Base-by-base conservation (phyloP, 2,329 filamentous ascomycete genomes). In the Monosporascus sp. region DNA sequence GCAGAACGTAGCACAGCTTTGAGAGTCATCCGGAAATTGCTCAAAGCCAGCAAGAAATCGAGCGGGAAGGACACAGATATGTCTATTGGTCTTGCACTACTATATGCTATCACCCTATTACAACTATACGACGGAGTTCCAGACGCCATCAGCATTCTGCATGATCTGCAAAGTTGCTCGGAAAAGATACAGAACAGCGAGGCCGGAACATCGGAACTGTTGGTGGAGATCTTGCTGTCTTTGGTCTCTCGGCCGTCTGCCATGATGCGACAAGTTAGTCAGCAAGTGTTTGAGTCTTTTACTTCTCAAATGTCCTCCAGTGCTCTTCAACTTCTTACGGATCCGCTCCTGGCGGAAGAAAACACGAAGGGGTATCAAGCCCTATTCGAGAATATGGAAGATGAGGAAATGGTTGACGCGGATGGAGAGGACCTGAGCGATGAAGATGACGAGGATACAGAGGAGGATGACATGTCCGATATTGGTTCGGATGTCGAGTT, bases 51-150 rank as follows among this genome's bases (percentile, higher is more conserved):
- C 59, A 62, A 51, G 43, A 67, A 59, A 56, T 65, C 49, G 61
- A 66, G 22, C 59, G 71, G 55, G 55, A 58, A 73, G 66, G 63
- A 75, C 67, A 53, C 70, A 69, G 55, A 75, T 75, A 17, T 83
- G 84, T 66, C 60, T 15, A 56, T 61, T 55, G 88, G 89, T 0
- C 80, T 97, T 53, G 86, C 87, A 20, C 78, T 97, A 37, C 79
- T 97, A 1, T 90, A 96, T 67, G 86, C 90, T 1, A 80, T 97
- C 50, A 88, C 90, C 0, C 82, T 97, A 15, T 78, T 97, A 52
- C 90, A 97, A 68, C 79, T 96, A 8, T 96, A 96, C 72, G 92
- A 93, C 63, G 89, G 90, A 24, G 91, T 96, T 54, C 79, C 88
- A 0, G 94, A 97, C 65, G 89, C 91, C 0, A 81, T 96, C 22